Base-by-base conservation (phyloP, 352 stramenopile genomes). In the Pythium coloratum region DNA sequence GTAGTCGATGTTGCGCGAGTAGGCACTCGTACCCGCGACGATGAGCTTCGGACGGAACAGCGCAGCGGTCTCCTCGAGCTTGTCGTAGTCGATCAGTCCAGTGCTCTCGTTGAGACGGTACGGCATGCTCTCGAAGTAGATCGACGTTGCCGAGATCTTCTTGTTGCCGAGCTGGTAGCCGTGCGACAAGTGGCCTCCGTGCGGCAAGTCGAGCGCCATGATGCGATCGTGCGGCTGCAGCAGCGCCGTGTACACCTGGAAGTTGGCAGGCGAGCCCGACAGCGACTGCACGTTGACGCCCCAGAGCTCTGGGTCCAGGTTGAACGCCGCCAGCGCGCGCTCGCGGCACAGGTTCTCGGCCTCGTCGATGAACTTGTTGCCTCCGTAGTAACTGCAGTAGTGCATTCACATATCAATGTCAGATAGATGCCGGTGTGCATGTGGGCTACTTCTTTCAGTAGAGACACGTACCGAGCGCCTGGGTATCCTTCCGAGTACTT, bases 281-380 rank as follows among this genome's bases (percentile, higher is more conserved):
- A 99, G 89, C 59, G 94, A 95, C 84, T 99, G 98, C 44, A 99
- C 96, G 77, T 98, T 98, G 38, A 98, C 96, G 66, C 96, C 96
- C 96, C 96, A 99, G 63, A 98, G 78, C 57, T 97, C 90, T 6
- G 94, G 91, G 80, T 99, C 92, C 47, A 99, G 81, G 69, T 98
- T 86, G 72, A 99, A 99, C 7, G 94, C 94, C 66, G 98, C 93
- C 30, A 99, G 80, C 24, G 98, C 98, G 20, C 98, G 89, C 55
- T 97, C 79, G 65, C 99, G 97, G 84, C 98, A 99, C 36, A 99
- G 76, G 34, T 94, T 80, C 80, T 99, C 98, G 28, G 98, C 95
- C 76, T 98, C 82, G 82, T 99, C 98, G 73, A 99, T 99, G 76
- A 99, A 95, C 82, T 99, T 97, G 83, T 99, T 99, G 40, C 98